Percentiles rank a stretch among this genome's conserved stretches.
These are phyloP conservation scores for Magnaporthiopsis poae DNA, from an alignment of 2,329 filamentous ascomycete species.

Conservation along the genomic window DNA sequence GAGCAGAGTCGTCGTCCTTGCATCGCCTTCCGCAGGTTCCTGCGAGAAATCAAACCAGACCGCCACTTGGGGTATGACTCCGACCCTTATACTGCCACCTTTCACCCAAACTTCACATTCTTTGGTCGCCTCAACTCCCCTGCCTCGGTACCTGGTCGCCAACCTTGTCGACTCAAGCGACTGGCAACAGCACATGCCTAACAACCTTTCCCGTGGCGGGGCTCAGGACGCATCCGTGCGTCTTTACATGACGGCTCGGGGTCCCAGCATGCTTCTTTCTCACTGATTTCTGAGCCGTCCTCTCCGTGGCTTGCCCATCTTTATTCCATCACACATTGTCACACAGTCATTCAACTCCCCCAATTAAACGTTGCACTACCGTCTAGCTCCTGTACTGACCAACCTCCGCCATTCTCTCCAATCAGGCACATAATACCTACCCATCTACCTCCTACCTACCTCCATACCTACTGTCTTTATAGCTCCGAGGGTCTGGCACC, in stretches of 20 bases:
- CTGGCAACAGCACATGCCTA: neutral
- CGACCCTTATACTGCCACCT: neutral
- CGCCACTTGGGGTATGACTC: neutral
- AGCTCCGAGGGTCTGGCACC: neutral
- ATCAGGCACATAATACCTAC: neutral
- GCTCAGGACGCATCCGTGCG: neutral
- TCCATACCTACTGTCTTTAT: neutral
- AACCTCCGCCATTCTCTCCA: neutral
- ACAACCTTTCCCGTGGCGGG: neutral
- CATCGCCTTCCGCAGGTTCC: neutral
- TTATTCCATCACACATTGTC: neutral
- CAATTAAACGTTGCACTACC: neutral
- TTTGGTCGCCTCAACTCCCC: no score
- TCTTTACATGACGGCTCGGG: neutral
- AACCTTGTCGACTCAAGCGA: neutral
- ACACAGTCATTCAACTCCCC: neutral
- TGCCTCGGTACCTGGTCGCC: neutral
- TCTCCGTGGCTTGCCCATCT: neutral
- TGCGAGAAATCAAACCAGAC: neutral
- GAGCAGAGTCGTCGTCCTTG: neutral
- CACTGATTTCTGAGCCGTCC: neutral
- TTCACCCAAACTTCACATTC: slow-evolving; percentile 2
- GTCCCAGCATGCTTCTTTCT: neutral
- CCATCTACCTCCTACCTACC: neutral
- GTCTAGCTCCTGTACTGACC: neutral